These are phyloP conservation scores for Ophiocytium majus DNA, from an alignment of 352 stramenopile genomes.

Conservation along the genomic window DNA sequence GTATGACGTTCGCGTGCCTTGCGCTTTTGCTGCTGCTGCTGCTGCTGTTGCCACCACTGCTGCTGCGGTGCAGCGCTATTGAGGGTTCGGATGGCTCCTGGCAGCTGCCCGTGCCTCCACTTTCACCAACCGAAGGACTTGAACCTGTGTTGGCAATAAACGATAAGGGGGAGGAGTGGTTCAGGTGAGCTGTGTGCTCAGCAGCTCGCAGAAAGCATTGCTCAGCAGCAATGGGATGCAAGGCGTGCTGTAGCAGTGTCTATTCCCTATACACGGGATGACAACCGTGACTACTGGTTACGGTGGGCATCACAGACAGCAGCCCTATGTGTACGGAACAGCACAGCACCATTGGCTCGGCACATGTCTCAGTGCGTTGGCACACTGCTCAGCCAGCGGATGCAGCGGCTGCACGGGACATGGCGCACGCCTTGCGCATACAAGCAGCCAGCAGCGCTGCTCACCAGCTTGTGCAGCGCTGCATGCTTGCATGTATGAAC, in stretches of 20 bases:
- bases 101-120: slow-evolving; percentile 65
- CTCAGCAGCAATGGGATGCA: background rate
- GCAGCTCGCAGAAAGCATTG: background rate
- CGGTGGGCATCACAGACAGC: background rate
- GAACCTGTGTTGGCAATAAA: slow-evolving; percentile 62
- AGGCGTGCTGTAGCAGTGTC: no score
- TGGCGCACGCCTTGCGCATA: background rate
- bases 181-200: slow-evolving; percentile 18
- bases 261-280: background rate
- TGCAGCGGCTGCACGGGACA: no score
- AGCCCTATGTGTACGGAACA: background rate
- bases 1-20: no score
- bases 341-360: no score
- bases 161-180: slow-evolving; percentile 58
- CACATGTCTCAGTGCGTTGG: no score
- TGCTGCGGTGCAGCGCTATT: slow-evolving; percentile 13
- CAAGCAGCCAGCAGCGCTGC: background rate
- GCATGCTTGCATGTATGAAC: no score
- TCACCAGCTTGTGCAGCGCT: no score
- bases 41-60: background rate
- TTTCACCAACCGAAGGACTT: slow-evolving; percentile 49
- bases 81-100: slow-evolving; percentile 58
- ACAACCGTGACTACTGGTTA: background rate
- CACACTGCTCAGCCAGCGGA: no score
- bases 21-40: background rate